Base-by-base conservation (phyloP, 495 filamentous ascomycete genomes). In the Daldinia decipiens region DNA sequence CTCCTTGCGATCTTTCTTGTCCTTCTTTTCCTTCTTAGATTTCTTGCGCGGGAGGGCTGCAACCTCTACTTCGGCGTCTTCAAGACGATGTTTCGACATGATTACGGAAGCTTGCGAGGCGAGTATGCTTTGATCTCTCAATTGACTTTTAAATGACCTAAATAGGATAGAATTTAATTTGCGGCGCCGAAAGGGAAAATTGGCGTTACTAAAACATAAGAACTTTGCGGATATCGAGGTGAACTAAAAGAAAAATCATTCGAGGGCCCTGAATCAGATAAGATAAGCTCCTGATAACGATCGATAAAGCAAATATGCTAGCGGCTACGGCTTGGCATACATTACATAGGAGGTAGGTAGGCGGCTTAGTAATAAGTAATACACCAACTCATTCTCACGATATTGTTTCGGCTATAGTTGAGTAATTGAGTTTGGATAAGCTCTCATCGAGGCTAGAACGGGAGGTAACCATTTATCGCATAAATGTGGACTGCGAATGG, bases 11-110 rank as follows among this genome's bases (percentile, higher is more conserved):
- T 72, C 65, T 43, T 75, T 77, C 67, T 77, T 77, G 19, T 77
- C 75, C 54, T 74, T 73, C 73, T 73, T 73, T 0, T 74, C 76
- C 59, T 77, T 78, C 69, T 78, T 78, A 50, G 76, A 78, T 67
- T 78, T 78, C 64, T 78, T 78, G 57, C 74, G 72, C 29, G 76
- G 69, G 31, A 74, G 29, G 8, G 59, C 45, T 7, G 60, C 54
- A 12, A 67, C 70, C 52, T 78, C 76, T 51, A 75, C 74, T 29
- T 76, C 72, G 54, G 66, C 74, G 29, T 76, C 76, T 56, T 78
- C 76, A 8, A 76, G 71, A 31, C 68, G 59, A 32, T 78, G 76
- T 58, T 78, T 78, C n/a, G 74, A 75, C 74, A 76, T 78, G 7
- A 24, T 11, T 21, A 9, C 4, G 9, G 4, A 17, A n/a, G 19